Percentiles rank a stretch among this genome's conserved stretches.
phyloP scores from a whole-genome alignment of 2,329 filamentous ascomycete species.

The Colletotrichum trifolii region DNA sequence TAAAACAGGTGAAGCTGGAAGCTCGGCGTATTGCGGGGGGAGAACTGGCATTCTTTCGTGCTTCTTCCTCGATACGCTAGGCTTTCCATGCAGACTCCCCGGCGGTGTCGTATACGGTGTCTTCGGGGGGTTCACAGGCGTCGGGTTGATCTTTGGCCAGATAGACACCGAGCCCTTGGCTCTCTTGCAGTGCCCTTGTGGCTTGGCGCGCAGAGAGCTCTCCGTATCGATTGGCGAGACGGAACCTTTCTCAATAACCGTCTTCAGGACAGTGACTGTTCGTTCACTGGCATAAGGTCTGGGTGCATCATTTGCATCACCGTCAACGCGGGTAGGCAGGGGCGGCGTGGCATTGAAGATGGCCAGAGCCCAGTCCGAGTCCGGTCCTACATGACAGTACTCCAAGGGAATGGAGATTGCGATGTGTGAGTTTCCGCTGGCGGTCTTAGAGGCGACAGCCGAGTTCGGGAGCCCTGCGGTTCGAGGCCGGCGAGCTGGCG shows the following conservation, averaged over 20 bases:
- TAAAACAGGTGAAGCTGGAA: constrained; percentile 24
- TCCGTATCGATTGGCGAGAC: constrained; percentile 32
- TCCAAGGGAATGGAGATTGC: constrained; percentile 70
- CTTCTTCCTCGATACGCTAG: constrained; percentile 17
- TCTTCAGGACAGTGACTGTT: constrained; percentile 46
- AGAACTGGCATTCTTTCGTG: constrained; percentile 12
- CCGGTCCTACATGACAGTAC: constrained; percentile 55
- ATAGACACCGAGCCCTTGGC: constrained; percentile 30
- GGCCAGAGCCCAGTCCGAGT: constrained; percentile 36
- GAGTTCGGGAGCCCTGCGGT: constrained; percentile 60
- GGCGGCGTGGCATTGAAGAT: constrained; percentile 40
- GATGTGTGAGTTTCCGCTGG: constrained; percentile 66
- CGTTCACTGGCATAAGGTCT: constrained; percentile 37
- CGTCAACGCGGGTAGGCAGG: constrained; percentile 33
- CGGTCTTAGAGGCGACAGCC: constrained; percentile 65
- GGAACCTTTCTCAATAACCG: constrained; percentile 51
- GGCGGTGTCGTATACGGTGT: constrained; percentile 34
- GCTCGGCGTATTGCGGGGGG: constrained; percentile 30
- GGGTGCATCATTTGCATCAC: constrained; percentile 22
- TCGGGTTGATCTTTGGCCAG: constrained; percentile 34
- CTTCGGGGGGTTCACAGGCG: constrained; percentile 31
- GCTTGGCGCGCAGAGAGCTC: constrained; percentile 20
- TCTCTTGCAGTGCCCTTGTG: constrained; percentile 17
- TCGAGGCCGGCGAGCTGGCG: constrained; percentile 26
- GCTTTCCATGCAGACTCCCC: constrained; percentile 19